These are phyloP conservation scores for Fragaria iinumae DNA, from an alignment of 306 rosid genomes.

Conservation along the genomic window DNA sequence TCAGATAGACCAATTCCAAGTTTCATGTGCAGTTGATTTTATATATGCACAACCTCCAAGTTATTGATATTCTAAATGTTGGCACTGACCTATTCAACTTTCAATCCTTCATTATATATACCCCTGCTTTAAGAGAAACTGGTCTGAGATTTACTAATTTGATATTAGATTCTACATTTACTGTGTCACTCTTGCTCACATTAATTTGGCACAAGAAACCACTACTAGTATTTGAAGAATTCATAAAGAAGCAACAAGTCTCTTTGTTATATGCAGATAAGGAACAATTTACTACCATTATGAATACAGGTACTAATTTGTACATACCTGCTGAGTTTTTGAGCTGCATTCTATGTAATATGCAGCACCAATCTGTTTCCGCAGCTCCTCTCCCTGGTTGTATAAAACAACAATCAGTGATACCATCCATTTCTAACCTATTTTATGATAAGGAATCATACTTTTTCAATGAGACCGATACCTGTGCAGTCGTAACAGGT, in stretches of 20 bases:
- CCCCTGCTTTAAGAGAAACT: not conserved
- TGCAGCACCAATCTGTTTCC: conserved; percentile 76
- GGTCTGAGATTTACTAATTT: not conserved
- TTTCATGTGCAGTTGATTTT: not conserved
- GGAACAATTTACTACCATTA: not conserved
- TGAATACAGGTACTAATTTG: conserved; percentile 18
- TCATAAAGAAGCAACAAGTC: not conserved
- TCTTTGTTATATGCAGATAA: not conserved
- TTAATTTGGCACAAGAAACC: not conserved
- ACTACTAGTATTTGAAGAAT: not conserved
- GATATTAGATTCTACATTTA: not conserved
- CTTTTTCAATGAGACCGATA: conserved; percentile 29
- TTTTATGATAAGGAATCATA: conserved; percentile 17
- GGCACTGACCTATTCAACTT: not conserved
- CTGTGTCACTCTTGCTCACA: not conserved
- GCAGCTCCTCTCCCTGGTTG: conserved; percentile 88
- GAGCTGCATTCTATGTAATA: conserved; percentile 92
- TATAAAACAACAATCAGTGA: conserved; percentile 24
- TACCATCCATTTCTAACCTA: not conserved
- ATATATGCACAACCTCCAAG: not conserved
- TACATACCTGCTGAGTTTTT: conserved; percentile 86
- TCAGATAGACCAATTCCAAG: not conserved
- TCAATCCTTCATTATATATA: not conserved
- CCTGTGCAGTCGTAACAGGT: conserved; percentile 84
- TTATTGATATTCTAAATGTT: not conserved